phyloP scores from a whole-genome alignment of 208 protist genomes.

The Polymyxa betae region DNA sequence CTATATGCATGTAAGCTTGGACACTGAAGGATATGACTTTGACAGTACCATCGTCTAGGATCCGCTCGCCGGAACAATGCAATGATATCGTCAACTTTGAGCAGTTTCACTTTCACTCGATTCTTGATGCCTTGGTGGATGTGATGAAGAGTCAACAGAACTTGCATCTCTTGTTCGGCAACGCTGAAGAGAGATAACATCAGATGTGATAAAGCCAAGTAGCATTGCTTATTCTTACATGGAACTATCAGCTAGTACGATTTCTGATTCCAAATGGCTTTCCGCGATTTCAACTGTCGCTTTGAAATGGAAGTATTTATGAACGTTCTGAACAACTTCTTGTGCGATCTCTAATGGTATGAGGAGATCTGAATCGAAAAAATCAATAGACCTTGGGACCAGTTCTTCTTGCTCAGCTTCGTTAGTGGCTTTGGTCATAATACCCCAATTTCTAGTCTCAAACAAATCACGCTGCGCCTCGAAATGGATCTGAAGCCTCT shows the following conservation, averaged over 20 bases:
- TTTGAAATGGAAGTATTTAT: background rate
- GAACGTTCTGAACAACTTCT: background rate
- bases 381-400: background rate
- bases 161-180: background rate
- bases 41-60: background rate
- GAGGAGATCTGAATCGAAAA: background rate
- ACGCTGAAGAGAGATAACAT: background rate
- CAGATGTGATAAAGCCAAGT: background rate
- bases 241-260: slow-evolving; percentile 23
- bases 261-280: slow-evolving; percentile 29
- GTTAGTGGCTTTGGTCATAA: background rate
- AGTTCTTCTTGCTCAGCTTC: background rate
- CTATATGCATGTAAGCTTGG: background rate
- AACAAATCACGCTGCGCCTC: background rate
- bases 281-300: background rate
- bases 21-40: background rate
- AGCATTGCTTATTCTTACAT: background rate
- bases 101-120: background rate
- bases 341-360: slow-evolving; percentile 7
- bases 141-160: slow-evolving; percentile 37
- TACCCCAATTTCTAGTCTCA: background rate
- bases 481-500: background rate
- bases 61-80: slow-evolving; percentile 14
- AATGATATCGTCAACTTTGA: slow-evolving; percentile 8
- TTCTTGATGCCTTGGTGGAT: slow-evolving; percentile 38